Conservation (phyloP, 2,329 filamentous ascomycete genomes). For the Emericellopsis atlantica region DNA sequence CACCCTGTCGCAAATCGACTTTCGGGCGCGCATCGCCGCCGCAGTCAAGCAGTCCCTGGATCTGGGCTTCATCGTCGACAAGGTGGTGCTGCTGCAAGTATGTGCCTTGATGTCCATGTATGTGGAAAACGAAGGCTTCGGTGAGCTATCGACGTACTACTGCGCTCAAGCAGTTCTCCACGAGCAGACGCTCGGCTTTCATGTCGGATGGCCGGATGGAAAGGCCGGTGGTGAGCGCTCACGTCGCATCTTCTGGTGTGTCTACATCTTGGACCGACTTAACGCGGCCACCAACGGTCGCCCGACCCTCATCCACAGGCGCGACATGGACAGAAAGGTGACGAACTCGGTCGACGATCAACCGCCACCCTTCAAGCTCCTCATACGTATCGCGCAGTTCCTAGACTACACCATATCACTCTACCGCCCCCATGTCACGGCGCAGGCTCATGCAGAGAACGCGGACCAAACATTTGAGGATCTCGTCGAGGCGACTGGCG, state of each 20-base stretch:
- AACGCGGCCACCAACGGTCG: slow-evolving; percentile 10
- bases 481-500: slow-evolving; percentile 5
- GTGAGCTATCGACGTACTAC: slow-evolving; percentile 7
- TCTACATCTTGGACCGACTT: slow-evolving; percentile 11
- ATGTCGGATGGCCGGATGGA: slow-evolving; percentile 10
- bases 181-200: slow-evolving; percentile 11
- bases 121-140: slow-evolving; percentile 5
- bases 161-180: slow-evolving; percentile 10
- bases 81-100: slow-evolving; percentile 6
- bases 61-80: slow-evolving; percentile 6
- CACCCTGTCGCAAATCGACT: slow-evolving; percentile 5
- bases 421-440: slow-evolving; percentile 7
- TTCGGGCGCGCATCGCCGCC: slow-evolving; percentile 4
- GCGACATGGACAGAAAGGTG: slow-evolving; percentile 9
- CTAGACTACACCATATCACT: slow-evolving; percentile 9
- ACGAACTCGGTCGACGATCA: slow-evolving; percentile 8
- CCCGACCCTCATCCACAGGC: slow-evolving; percentile 10
- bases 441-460: slow-evolving; percentile 3
- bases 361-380: slow-evolving; percentile 8
- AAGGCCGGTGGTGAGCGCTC: slow-evolving; percentile 7
- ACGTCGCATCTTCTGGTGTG: slow-evolving; percentile 10
- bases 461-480: slow-evolving; percentile 6
- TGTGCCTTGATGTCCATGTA: slow-evolving; percentile 8
- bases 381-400: slow-evolving; percentile 9
- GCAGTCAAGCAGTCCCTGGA: slow-evolving; percentile 7